Conservation (phyloP, 2,329 filamentous ascomycete species). For the Helotiales sp. region DNA sequence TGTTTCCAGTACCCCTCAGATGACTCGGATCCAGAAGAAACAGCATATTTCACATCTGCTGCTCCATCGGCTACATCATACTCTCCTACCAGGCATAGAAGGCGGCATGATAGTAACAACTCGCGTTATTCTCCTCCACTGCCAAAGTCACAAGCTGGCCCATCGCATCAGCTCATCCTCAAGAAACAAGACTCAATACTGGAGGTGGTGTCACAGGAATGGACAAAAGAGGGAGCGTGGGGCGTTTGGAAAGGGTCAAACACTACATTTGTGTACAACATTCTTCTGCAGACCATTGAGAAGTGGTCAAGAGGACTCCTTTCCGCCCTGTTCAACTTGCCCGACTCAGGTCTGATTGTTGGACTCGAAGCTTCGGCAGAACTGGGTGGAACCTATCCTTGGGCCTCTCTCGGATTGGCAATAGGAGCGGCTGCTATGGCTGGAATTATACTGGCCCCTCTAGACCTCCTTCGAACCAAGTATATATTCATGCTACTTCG, state of each 20-base stretch:
- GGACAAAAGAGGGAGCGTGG: constrained; percentile 85
- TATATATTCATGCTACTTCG: constrained; percentile 20
- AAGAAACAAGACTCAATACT: constrained; percentile 78
- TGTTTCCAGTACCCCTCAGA: constrained; percentile 51
- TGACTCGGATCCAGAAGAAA: constrained; percentile 74
- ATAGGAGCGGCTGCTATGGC: constrained; percentile 67
- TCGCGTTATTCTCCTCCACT: constrained; percentile 29
- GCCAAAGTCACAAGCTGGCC: constrained; percentile 35
- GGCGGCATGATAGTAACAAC: constrained; percentile 29
- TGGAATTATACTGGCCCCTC: constrained; percentile 77
- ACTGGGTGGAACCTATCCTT: constrained; percentile 78
- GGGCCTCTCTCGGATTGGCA: constrained; percentile 75
- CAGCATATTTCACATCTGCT: constrained; percentile 77
- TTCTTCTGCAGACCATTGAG: constrained; percentile 83
- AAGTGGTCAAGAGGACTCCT: constrained; percentile 89
- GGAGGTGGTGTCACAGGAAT: constrained; percentile 84
- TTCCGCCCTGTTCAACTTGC: constrained; percentile 87
- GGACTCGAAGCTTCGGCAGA: constrained; percentile 44
- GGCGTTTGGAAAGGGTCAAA: constrained; percentile 96
- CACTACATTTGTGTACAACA: constrained; percentile 85
- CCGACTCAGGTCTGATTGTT: constrained; percentile 70
- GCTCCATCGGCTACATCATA: constrained; percentile 43
- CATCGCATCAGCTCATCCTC: constrained; percentile 65
- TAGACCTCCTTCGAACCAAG: constrained; percentile 86
- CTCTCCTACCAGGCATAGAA: constrained; percentile 40